phyloP scores from a whole-genome alignment of 768 basidiomycete species.

The Trametes maxima region DNA sequence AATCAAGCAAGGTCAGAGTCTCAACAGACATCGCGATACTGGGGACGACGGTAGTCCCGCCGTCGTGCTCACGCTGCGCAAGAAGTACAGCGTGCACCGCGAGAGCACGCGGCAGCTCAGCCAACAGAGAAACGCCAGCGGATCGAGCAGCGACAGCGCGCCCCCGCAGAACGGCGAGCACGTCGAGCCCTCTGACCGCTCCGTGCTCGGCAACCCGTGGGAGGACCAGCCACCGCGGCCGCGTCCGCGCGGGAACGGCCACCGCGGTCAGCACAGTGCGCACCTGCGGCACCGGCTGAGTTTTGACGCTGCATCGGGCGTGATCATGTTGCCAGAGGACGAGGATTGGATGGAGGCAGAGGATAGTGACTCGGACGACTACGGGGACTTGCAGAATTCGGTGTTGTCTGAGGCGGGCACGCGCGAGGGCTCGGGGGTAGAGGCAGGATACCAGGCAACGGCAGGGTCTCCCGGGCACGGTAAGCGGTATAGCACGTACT shows the following conservation, averaged over 20 bases:
- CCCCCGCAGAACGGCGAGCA: background rate
- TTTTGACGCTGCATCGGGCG: constrained; percentile 85
- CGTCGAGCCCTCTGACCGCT: constrained; percentile 16
- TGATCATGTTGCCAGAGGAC: constrained; percentile 84
- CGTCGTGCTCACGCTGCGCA: constrained; percentile 81
- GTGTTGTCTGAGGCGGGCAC: constrained; percentile 36
- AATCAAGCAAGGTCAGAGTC: constrained; percentile 59
- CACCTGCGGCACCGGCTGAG: constrained; percentile 64
- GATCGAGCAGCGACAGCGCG: background rate
- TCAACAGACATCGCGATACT: constrained; percentile 37
- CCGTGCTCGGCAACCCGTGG: constrained; percentile 58
- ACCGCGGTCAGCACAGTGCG: constrained; percentile 12
- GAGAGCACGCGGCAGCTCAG: constrained; percentile 7
- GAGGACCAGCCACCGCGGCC: constrained; percentile 42
- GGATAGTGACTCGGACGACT: constrained; percentile 50
- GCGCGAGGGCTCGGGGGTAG: constrained; percentile 21
- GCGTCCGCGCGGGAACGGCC: constrained; percentile 28
- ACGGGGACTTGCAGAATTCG: constrained; percentile 49
- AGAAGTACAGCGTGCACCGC: constrained; percentile 57
- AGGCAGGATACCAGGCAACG: constrained; percentile 27
- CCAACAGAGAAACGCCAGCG: constrained; percentile 14
- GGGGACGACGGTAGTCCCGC: constrained; percentile 55
- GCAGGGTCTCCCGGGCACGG: constrained; percentile 40
- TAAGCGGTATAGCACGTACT: constrained; percentile 77
- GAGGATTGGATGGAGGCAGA: constrained; percentile 60